Evolutionary conservation across 2,329 filamentous ascomycete species (phyloP), one percentile per base, ranked within the genome.

Genomic region (Epichloe baconii): DNA sequence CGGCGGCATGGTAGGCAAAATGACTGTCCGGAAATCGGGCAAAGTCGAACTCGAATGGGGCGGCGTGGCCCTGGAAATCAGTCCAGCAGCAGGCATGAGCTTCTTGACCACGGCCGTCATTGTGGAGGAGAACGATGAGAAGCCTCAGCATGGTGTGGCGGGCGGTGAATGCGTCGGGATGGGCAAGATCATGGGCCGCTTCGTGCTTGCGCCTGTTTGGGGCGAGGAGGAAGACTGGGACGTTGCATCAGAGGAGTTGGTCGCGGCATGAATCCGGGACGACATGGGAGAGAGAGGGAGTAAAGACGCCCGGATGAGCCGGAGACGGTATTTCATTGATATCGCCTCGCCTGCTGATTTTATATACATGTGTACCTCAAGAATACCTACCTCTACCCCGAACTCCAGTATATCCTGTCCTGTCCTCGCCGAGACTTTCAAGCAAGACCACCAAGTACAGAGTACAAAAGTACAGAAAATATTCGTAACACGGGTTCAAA

Each of bases 21-120:
- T 84, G 48, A 71, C 77, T 51, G 76, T 84, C 44, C 76, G 78
- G 53, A 75, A 77, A 61, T 83, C 79, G 8, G 80, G 80, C 54
- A 77, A 75, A 53, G 75, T 80, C 2, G 78, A 82, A 63, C 66
- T 84, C 35, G 74, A 76, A 63, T 84, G 79, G 78, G 80, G 80
- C 47, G 79, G 80, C 26, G 73, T 72, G 54, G 70, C 66, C 37
- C 68, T 82, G 51, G 71, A 76, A 57, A 66, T 83, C 55, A 68
- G 67, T 37, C 67, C 71, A 3, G 78, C 75, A 19, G 71, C 75
- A 12, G 75, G 73, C 49, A 72, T 75, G 26, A 72, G 73, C 56
- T 83, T 82, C 59, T 57, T 80, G 53, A 80, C 76, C 11, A 77
- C 76, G 40, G 78, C 78, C 2, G 75, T 81, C 47, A 72, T 84